These are phyloP conservation scores for Symbiodinium natans DNA, from an alignment of 73 alveolate genomes.

Conservation along the genomic window DNA sequence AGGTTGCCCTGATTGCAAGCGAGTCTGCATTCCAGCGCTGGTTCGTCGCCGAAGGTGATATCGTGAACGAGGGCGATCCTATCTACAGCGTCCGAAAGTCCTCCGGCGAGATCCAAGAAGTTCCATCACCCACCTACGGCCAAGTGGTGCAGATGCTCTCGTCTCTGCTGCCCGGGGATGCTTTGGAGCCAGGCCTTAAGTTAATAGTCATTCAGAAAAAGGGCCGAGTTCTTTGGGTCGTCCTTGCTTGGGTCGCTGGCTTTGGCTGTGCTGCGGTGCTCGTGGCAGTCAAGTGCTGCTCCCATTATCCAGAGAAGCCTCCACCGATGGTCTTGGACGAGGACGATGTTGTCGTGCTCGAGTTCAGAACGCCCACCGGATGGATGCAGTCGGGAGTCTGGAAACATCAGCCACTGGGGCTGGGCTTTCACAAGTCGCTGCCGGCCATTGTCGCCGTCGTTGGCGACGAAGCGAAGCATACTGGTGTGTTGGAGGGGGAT, in stretches of 20 bases:
- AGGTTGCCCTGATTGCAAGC: neutral
- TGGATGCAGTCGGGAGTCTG: neutral
- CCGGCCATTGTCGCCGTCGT: neutral
- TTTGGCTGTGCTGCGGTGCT: neutral
- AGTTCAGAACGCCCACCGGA: neutral
- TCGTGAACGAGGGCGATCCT: neutral
- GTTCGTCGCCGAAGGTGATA: neutral
- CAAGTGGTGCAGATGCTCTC: neutral
- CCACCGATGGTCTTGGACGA: neutral
- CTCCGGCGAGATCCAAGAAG: neutral
- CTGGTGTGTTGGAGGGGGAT: neutral
- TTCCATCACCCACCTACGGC: neutral
- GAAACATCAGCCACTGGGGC: neutral
- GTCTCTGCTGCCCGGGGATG: neutral
- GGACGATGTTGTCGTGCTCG: neutral
- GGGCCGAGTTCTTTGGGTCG: neutral
- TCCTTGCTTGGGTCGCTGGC: neutral
- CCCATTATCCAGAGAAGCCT: neutral
- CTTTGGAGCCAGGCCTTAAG: neutral
- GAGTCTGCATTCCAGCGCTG: neutral
- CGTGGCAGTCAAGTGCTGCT: neutral
- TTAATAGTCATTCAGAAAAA: neutral
- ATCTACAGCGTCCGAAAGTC: neutral
- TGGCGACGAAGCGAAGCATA: neutral
- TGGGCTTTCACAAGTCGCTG: neutral